Evolutionary conservation across 805 yeast genomes (phyloP).

Genomic region (Isabelozyma pseudorhagii): DNA sequence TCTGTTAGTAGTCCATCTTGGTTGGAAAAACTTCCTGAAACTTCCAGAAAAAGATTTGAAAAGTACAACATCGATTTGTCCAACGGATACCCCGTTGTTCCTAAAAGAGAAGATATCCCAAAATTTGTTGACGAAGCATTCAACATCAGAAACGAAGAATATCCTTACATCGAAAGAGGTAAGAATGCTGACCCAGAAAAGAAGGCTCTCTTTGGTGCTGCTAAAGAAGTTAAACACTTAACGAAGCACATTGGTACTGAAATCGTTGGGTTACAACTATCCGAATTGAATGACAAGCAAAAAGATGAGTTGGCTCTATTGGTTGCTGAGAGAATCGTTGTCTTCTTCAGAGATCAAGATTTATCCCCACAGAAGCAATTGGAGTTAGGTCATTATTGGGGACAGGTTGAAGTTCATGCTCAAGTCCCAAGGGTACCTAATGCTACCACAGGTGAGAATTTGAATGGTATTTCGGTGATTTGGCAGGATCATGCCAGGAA

Average conservation of each 20-base stretch:
- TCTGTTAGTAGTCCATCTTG: conserved; percentile 7
- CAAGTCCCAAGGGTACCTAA: conserved; percentile 23
- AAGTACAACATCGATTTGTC: conserved; percentile 23
- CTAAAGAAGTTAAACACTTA: conserved; percentile 24
- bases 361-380: conserved; percentile 29
- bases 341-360: conserved; percentile 29
- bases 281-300: conserved; percentile 22
- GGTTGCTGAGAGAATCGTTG: conserved; percentile 27
- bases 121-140: conserved; percentile 27
- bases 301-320: conserved; percentile 27
- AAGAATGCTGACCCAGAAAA: conserved; percentile 30
- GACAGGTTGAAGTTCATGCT: conserved; percentile 28
- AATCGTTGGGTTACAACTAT: conserved; percentile 26
- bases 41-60: conserved; percentile 20
- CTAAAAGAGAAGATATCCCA: conserved; percentile 19
- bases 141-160: conserved; percentile 17
- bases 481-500: conserved; percentile 37
- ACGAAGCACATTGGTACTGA: conserved; percentile 26
- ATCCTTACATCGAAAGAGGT: conserved; percentile 25
- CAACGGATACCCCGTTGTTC: conserved; percentile 23
- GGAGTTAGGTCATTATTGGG: conserved; percentile 25
- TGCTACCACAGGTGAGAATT: conserved; percentile 8
- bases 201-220: conserved; percentile 25
- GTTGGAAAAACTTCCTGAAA: conserved; percentile 17
- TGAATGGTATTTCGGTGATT: conserved; percentile 35